These are phyloP conservation scores for Zygoascus bituminiphila DNA, from an alignment of 805 yeast genomes.

Conservation along the genomic window DNA sequence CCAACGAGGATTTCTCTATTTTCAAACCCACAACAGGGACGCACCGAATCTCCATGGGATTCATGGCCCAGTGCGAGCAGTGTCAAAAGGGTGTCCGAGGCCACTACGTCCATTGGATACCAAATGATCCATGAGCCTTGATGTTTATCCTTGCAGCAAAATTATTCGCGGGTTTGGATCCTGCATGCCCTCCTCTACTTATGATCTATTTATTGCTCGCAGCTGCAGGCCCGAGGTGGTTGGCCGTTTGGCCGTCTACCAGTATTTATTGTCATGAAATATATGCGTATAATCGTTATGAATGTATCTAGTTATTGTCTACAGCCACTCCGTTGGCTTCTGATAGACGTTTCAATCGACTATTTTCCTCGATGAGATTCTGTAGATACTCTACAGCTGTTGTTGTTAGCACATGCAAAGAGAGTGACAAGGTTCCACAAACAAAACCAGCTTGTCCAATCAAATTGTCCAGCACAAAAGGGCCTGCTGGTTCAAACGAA, in stretches of 20 bases:
- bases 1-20: not conserved
- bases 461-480: too few relatives aligned
- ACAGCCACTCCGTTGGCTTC: not conserved
- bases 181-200: not conserved
- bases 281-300: not conserved
- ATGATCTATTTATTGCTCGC: not conserved
- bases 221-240: not conserved
- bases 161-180: too few relatives aligned
- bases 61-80: not conserved
- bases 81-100: constrained; percentile 2
- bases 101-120: constrained; percentile 1
- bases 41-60: constrained; percentile 1
- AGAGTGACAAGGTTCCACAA: not conserved
- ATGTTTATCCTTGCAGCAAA: too few relatives aligned
- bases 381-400: not conserved
- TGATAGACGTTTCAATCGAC: not conserved
- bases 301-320: not conserved
- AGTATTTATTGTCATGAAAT: not conserved
- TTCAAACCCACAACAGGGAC: not conserved
- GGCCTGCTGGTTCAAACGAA: too few relatives aligned
- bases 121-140: not conserved
- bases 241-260: too few relatives aligned
- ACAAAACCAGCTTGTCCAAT: too few relatives aligned
- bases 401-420: not conserved
- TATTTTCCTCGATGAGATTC: not conserved